These are phyloP conservation scores for Podospora pseudoanserina DNA, from an alignment of 495 filamentous ascomycete species.

Conservation along the genomic window DNA sequence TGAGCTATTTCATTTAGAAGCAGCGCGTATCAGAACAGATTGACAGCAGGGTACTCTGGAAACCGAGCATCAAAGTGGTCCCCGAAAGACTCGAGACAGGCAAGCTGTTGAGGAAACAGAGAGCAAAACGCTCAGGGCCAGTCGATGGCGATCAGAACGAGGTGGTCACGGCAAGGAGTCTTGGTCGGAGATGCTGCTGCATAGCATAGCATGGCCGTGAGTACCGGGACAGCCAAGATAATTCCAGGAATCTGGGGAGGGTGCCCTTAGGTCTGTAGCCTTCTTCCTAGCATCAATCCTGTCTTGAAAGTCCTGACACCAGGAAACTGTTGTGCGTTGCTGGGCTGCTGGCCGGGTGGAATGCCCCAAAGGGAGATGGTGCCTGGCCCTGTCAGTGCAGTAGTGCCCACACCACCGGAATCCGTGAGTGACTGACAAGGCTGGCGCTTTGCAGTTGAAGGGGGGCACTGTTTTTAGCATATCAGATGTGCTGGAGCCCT, in stretches of 20 bases:
- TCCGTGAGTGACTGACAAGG: constrained; percentile 17
- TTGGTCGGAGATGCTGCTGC: constrained; percentile 15
- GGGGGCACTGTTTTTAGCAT: constrained; percentile 29
- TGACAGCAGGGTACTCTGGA: constrained; percentile 32
- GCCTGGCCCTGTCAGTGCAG: constrained; percentile 5
- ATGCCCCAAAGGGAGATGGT: constrained; percentile 1
- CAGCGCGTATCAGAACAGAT: constrained; percentile 41
- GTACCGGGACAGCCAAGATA: constrained; percentile 14
- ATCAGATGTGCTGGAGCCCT: constrained; percentile 25
- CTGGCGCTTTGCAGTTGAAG: constrained; percentile 9
- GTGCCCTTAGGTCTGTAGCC: constrained; percentile 14
- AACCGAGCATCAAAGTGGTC: constrained; percentile 21
- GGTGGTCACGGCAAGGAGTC: constrained; percentile 10
- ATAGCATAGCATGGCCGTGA: neutral
- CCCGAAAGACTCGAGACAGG: constrained; percentile 18
- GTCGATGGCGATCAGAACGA: constrained; percentile 16
- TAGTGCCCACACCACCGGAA: constrained; percentile 27
- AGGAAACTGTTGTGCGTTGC: constrained; percentile 8
- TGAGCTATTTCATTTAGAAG: constrained; percentile 37
- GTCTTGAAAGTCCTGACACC: constrained; percentile 5
- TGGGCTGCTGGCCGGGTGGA: neutral
- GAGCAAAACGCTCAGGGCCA: constrained; percentile 17
- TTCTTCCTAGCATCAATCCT: constrained; percentile 10
- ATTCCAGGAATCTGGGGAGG: constrained; percentile 17
- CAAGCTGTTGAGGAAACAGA: constrained; percentile 19